Conservation (phyloP, 2,329 filamentous ascomycete genomes). For the Domatiomyces globalis region DNA sequence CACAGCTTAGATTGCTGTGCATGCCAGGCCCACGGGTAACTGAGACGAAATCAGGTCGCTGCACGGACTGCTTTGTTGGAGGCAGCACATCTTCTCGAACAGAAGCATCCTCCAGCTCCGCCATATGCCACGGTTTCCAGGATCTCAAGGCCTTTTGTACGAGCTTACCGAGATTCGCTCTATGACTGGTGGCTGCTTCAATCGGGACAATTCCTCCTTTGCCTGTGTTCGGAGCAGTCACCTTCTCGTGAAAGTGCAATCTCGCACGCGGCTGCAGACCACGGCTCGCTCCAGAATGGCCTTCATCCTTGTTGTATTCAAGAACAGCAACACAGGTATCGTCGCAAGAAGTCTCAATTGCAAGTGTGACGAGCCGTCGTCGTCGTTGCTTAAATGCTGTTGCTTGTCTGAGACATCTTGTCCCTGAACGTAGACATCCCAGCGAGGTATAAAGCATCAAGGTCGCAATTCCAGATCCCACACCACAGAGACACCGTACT, state of each 20-base stretch:
- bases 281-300: not conserved
- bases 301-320: constrained; percentile 27
- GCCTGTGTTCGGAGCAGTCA: constrained; percentile 63
- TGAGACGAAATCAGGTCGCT: constrained; percentile 66
- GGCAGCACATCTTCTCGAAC: not conserved
- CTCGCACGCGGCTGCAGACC: constrained; percentile 28
- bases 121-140: not conserved
- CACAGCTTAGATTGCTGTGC: constrained; percentile 60
- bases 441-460: not conserved
- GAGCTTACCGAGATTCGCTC: constrained; percentile 52
- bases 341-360: constrained; percentile 49
- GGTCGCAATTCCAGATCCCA: too few species aligned
- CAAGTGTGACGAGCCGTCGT: constrained; percentile 27
- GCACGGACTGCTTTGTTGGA: constrained; percentile 3
- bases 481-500: not conserved
- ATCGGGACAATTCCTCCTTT: constrained; percentile 71
- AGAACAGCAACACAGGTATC: constrained; percentile 83
- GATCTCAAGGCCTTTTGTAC: constrained; percentile 46
- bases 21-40: constrained; percentile 88
- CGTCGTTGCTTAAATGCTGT: not conserved
- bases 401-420: not conserved
- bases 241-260: constrained; percentile 64
- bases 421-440: not conserved
- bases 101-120: not conserved
- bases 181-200: constrained; percentile 61